Evolutionary conservation across 208 protist genomes (phyloP).

Genomic region (Trypanosoma mega): DNA sequence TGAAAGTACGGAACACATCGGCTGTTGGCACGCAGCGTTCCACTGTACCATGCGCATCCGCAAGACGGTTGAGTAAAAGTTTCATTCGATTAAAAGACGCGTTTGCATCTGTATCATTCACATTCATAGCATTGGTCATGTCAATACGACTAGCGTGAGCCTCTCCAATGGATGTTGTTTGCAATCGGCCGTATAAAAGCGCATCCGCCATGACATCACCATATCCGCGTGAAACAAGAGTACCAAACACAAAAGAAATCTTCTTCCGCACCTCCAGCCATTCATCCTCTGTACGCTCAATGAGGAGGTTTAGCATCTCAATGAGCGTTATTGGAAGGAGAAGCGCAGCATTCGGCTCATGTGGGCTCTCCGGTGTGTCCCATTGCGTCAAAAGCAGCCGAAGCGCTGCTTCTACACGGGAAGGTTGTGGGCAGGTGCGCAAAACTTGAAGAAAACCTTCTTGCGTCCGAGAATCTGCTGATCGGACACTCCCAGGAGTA

Average conservation of each 20-base stretch:
- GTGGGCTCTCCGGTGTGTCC: not conserved
- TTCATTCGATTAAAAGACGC: conserved; percentile 8
- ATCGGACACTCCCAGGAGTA: not conserved
- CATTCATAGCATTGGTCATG: not conserved
- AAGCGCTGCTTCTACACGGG: conserved; percentile 7
- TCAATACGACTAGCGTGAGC: conserved; percentile 12
- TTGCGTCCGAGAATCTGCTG: not conserved
- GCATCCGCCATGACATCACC: conserved; percentile 38
- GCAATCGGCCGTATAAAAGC: conserved; percentile 29
- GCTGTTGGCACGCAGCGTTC: conserved; percentile 37
- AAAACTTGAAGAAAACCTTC: conserved; percentile 15
- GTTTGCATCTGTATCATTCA: not conserved
- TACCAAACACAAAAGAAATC: conserved; percentile 37
- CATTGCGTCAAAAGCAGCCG: conserved; percentile 9
- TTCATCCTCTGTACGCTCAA: conserved; percentile 20
- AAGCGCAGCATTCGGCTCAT: not conserved
- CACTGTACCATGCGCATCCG: conserved; percentile 31
- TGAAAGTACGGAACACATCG: conserved; percentile 27
- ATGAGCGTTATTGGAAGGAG: conserved; percentile 17
- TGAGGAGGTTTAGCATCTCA: conserved; percentile 20
- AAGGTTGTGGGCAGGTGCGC: not conserved
- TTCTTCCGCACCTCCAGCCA: conserved; percentile 38
- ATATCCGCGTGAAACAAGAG: conserved; percentile 25
- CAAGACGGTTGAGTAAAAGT: conserved; percentile 21
- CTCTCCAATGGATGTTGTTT: conserved; percentile 17